A percentile compares a stretch with the other conserved stretches of the same genome.
phyloP scores from a whole-genome alignment of 345 rosid genomes.

The rapeseed (Brassica napus) region Da-Ae NC_063434.1:27426501-27427000 shows the following conservation, averaged over 20 bases:
- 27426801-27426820: background rate
- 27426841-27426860: constrained; percentile 18
- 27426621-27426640: constrained; percentile 2
- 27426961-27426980: constrained; percentile 13
- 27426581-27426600: constrained; percentile 12
- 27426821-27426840: constrained; percentile 1
- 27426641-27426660: constrained; percentile 7
- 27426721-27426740: constrained; percentile 85
- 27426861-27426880: constrained; percentile 23
- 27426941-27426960: constrained; percentile 8
- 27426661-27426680: constrained; percentile 17
- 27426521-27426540: background rate
- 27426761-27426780: constrained; percentile 97
- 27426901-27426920: constrained; percentile 17
- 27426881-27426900: constrained; percentile 14
- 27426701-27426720: constrained; percentile 66
- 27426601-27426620: constrained; percentile 7
- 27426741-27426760: constrained; percentile 88
- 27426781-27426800: constrained; percentile 51
- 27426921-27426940: constrained; percentile 19
- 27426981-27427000: constrained; percentile 27
- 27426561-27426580: constrained; percentile 19
- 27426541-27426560: constrained; percentile 3
- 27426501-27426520: background rate
- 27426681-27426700: constrained; percentile 12